Conservation (phyloP, 345 rosid genomes). For the Pistacia integerrima region DNA sequence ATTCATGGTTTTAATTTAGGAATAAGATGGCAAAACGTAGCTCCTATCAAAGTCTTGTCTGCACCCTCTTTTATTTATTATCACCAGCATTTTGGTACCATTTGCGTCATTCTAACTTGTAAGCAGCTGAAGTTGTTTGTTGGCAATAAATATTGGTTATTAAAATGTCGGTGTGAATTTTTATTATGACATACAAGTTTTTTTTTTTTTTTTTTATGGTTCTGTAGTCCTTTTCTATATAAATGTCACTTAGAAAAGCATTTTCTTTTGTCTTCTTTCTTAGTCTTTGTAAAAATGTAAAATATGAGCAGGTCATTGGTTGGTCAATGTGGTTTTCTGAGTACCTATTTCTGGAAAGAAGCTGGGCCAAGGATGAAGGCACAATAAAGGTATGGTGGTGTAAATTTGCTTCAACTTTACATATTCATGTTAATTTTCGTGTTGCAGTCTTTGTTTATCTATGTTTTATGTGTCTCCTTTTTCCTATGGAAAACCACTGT, state of each 20-base stretch:
- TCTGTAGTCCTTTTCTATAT: neutral
- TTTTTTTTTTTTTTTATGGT: no score
- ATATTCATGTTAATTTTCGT: neutral
- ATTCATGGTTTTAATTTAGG: neutral
- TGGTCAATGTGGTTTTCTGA: constrained; percentile 99
- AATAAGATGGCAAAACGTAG: neutral
- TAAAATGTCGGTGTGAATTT: neutral
- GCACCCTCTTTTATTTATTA: neutral
- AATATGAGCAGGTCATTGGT: constrained; percentile 74
- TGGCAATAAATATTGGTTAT: neutral
- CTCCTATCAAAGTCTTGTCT: neutral
- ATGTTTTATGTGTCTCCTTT: neutral
- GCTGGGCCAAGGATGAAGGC: constrained; percentile 88
- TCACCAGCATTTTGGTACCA: neutral
- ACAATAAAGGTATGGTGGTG: constrained; percentile 58
- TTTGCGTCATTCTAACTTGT: neutral
- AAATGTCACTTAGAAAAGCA: neutral
- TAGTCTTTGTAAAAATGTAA: neutral
- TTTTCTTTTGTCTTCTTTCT: neutral
- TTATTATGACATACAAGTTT: neutral
- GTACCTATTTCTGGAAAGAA: constrained; percentile 89
- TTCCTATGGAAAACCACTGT: neutral
- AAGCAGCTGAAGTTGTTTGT: neutral
- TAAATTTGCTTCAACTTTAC: neutral
- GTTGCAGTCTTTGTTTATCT: constrained; percentile 4